These are phyloP conservation scores for Podospora comata DNA, from an alignment of 495 filamentous ascomycete genomes.

Conservation along the genomic window DNA sequence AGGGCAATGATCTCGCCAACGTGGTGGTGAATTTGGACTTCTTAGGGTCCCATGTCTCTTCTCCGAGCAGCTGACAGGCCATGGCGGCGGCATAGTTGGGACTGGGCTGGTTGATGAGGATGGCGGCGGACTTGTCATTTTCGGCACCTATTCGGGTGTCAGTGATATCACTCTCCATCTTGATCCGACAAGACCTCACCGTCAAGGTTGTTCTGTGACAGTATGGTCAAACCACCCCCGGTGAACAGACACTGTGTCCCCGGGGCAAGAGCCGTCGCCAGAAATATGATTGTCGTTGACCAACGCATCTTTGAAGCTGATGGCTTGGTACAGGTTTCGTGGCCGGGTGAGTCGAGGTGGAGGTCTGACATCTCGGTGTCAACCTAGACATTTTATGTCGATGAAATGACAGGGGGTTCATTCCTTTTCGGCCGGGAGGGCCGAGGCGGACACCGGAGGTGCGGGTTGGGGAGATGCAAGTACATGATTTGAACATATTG, in stretches of 20 bases:
- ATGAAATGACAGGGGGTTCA: no score
- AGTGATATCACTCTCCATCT: not conserved
- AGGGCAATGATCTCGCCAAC: conserved; percentile 31
- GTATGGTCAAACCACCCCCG: conserved; percentile 33
- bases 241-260: conserved; percentile 12
- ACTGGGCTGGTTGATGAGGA: conserved; percentile 30
- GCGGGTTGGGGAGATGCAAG: conserved; percentile 1
- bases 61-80: conserved; percentile 31
- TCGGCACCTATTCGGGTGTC: conserved; percentile 18
- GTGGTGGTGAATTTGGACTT: conserved; percentile 30
- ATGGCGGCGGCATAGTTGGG: conserved; percentile 17
- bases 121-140: conserved; percentile 28
- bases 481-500: conserved; percentile 1
- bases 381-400: not conserved
- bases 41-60: conserved; percentile 31
- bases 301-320: not conserved
- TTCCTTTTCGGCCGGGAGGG: not conserved
- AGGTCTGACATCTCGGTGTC: not conserved
- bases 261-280: not conserved
- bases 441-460: conserved; percentile 4
- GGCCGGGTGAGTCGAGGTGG: not conserved
- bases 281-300: not conserved
- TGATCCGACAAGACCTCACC: conserved; percentile 13
- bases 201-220: conserved; percentile 30
- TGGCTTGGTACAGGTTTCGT: not conserved